These are phyloP conservation scores for Aethionema arabicum DNA, from an alignment of 345 rosid genomes.

Conservation along the genomic window DNA sequence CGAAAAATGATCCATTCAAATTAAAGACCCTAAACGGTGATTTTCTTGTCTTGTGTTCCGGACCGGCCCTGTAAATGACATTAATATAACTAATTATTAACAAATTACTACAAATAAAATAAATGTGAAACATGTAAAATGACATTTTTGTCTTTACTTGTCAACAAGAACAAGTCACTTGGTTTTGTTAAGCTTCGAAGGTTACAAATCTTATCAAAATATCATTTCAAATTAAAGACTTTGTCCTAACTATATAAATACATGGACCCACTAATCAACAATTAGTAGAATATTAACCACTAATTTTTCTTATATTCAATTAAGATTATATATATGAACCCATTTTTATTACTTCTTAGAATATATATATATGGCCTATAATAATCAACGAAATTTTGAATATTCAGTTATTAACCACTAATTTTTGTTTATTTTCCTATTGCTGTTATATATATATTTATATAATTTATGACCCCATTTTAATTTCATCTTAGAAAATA, in stretches of 20 bases:
- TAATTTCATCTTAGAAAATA: too few relatives aligned
- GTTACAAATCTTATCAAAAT: constrained; percentile 23
- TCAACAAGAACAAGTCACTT: constrained; percentile 12
- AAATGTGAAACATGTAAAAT: neutral
- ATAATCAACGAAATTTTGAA: constrained; percentile 15
- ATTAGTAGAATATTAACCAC: too few relatives aligned
- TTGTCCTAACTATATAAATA: neutral
- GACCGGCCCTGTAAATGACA: too few relatives aligned
- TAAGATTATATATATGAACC: neutral
- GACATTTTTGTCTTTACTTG: constrained; percentile 24
- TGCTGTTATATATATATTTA: neutral
- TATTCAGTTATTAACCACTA: neutral
- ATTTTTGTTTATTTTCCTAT: neutral
- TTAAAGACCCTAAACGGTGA: too few relatives aligned
- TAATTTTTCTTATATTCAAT: too few relatives aligned
- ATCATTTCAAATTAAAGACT: constrained; percentile 9
- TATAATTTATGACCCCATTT: neutral
- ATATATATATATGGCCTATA: neutral
- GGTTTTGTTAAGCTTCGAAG: constrained; percentile 23
- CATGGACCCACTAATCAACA: neutral
- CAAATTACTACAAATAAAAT: too few relatives aligned
- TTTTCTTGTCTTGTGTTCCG: too few relatives aligned
- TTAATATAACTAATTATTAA: too few relatives aligned
- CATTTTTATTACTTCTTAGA: constrained; percentile 10
- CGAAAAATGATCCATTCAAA: too few relatives aligned